Percentiles rank a stretch among this genome's conserved stretches.
Conservation (phyloP, 1,139 yeast species). For the Scheffersomyces stambukii region DNA sequence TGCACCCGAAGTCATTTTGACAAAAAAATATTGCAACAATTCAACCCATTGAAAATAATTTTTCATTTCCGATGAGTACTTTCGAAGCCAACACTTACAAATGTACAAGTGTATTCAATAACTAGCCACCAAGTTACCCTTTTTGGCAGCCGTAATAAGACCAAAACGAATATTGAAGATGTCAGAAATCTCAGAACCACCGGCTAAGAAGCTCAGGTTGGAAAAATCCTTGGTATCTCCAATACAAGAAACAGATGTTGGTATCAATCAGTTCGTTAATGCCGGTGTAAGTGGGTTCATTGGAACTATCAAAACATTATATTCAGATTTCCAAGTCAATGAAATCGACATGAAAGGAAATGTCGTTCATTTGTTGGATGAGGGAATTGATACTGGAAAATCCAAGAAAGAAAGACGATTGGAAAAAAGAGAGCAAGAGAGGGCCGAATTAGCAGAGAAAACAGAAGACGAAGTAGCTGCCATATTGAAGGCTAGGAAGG, state of each 20-base stretch:
- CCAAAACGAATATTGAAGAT: no score
- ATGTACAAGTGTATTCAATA: no score
- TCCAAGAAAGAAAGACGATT: constrained; percentile 49
- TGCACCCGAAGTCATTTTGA: no score
- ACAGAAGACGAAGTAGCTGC: constrained; percentile 33
- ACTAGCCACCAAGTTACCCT: no score
- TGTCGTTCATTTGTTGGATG: constrained; percentile 72
- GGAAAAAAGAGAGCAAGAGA: constrained; percentile 41
- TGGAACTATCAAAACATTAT: constrained; percentile 82
- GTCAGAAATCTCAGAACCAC: no score
- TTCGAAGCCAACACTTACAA: no score
- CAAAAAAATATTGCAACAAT: no score
- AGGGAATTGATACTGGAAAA: constrained; percentile 56
- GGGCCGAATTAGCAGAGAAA: constrained; percentile 29
- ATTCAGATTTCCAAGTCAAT: constrained; percentile 92
- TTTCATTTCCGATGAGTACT: no score
- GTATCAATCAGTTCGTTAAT: constrained; percentile 70
- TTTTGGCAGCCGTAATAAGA: no score
- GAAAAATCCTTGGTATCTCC: no score
- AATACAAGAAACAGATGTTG: constrained; percentile 58
- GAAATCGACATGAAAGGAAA: constrained; percentile 69
- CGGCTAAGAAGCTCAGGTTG: no score
- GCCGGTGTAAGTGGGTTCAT: constrained; percentile 56
- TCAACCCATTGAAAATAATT: no score
- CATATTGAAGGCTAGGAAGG: constrained; percentile 20